phyloP scores from a whole-genome alignment of 306 rosid species.

The Vigna unguiculata region DNA sequence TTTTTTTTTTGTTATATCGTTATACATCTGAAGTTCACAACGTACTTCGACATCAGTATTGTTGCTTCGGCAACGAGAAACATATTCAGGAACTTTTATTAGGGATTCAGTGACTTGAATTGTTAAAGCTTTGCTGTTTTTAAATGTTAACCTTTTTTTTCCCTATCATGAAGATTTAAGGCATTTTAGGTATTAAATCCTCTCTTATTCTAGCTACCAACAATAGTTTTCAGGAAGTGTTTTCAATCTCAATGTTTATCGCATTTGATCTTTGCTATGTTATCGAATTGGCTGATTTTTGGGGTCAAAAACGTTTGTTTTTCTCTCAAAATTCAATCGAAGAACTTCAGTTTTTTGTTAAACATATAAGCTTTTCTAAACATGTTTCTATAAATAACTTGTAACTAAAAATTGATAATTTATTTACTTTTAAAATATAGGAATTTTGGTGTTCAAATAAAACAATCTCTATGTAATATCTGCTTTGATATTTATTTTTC shows the following conservation, averaged over 20 bases:
- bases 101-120: neutral
- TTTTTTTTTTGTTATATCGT: neutral
- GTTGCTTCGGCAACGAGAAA: neutral
- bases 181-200: neutral
- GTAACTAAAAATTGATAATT: neutral
- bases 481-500: conserved; percentile 15
- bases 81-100: neutral
- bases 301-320: neutral
- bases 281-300: neutral
- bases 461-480: neutral
- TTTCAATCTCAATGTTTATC: neutral
- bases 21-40: neutral
- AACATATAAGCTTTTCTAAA: neutral
- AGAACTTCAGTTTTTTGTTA: neutral
- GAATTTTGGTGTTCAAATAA: neutral
- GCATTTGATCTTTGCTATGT: neutral
- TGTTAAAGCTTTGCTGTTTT: too few relatives aligned
- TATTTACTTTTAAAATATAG: neutral
- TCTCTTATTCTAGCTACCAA: neutral
- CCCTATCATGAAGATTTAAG: neutral
- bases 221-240: neutral
- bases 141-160: neutral
- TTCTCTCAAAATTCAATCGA: neutral
- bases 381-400: neutral
- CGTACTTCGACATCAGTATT: neutral